Evolutionary conservation across 75 land plant species (phyloP), one percentile per base, ranked within the genome.

Genomic region (Ceratopteris richardii): DNA sequence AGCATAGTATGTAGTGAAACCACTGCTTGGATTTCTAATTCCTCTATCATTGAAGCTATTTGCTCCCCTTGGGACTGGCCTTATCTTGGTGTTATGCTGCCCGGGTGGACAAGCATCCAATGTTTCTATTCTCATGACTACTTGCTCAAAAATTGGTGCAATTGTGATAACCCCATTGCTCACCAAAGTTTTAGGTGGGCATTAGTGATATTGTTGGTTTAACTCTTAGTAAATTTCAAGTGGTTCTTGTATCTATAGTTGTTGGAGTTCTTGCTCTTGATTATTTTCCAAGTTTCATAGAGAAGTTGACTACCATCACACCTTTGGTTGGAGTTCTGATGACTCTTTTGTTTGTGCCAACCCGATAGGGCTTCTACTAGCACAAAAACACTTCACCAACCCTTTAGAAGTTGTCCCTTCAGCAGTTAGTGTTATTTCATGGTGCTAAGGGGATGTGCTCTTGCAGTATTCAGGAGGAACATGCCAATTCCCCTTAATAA

Each of bases 91-190:
- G 19, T 91, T 94, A 20, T 91, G 97, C 65, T 91, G 97, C 61
- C 97, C 97, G 31, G 97, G 97, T 51, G 97, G 97, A 0, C 97
- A 91, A 69, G 97, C 97, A 24, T 87, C 97, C 41, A 91, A 91
- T 77, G 97, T 91, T 44, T 91, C 97, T 26, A 94, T 91, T 48
- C 89, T 91, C 51, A 91, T 87, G 94, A 91, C 97, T 51, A 91
- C 97, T 83, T 90, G 63, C 74, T 82, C 52, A 28, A n/a, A n/a
- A n/a, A n/a, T n/a, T n/a, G n/a, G n/a, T n/a, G n/a, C n/a, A n/a
- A n/a, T n/a, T n/a, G n/a, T n/a, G n/a, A n/a, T n/a, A n/a, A n/a
- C n/a, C n/a, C n/a, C n/a, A n/a, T n/a, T n/a, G n/a, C n/a, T n/a
- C 19, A 92, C 97, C 11, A 92, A 92, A 70, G 62, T 92, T 50